phyloP scores from a whole-genome alignment of 139 green algal genomes.

The Tetradesmus obliquus region DNA sequence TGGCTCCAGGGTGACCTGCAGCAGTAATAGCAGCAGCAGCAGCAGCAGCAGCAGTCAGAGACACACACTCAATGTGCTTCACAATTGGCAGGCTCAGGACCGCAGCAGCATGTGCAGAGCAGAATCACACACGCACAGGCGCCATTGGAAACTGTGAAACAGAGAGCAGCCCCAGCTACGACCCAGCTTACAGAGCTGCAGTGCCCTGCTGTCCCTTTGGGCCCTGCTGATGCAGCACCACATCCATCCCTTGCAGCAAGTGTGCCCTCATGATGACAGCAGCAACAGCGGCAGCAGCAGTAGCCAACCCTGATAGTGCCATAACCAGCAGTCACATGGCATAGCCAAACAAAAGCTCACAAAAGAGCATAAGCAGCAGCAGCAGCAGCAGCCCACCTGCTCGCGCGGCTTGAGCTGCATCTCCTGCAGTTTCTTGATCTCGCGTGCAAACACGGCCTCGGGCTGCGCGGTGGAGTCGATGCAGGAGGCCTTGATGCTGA shows the following conservation, averaged over 20 bases:
- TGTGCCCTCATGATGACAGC: no score
- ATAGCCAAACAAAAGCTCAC: no score
- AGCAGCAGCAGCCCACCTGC: constrained; percentile 72
- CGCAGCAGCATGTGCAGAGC: not conserved
- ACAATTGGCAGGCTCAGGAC: not conserved
- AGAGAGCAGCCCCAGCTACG: no score
- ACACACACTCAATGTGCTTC: not conserved
- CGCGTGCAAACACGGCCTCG: constrained; percentile 98
- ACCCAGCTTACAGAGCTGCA: no score
- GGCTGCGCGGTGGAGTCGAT: constrained; percentile 98
- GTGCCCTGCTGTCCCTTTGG: no score
- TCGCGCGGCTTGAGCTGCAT: constrained; percentile 97
- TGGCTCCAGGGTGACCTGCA: constrained; percentile 97
- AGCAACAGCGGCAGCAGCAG: no score
- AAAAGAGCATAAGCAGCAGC: not conserved
- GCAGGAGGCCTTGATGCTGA: constrained; percentile 99
- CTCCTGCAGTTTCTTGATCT: constrained; percentile 99
- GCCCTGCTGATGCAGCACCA: no score
- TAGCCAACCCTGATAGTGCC: no score
- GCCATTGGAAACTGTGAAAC: no score
- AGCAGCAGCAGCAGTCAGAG: not conserved
- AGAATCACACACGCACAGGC: no score
- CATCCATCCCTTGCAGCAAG: no score
- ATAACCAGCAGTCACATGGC: no score
- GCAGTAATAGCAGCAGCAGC: not conserved